Percentiles rank a stretch among this genome's conserved stretches.
phyloP scores from a whole-genome alignment of 2,329 filamentous ascomycete species.

The Colletotrichum spaethianum region DNA sequence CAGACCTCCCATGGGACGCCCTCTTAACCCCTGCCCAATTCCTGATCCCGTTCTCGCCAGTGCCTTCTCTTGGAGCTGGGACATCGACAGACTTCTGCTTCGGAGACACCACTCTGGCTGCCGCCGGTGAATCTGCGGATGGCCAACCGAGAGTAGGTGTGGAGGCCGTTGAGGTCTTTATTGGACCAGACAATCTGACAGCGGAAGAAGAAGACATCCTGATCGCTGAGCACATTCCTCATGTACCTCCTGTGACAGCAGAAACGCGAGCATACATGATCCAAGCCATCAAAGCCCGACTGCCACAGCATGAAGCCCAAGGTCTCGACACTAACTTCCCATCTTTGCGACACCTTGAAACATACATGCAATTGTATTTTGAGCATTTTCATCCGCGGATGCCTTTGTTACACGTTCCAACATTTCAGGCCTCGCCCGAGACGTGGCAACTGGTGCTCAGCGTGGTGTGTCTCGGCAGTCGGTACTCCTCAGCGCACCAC shows the following conservation, averaged over 20 bases:
- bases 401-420: background rate
- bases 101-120: background rate
- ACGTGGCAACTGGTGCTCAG: background rate
- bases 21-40: slow-evolving; percentile 13
- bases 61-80: slow-evolving; percentile 1
- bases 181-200: background rate
- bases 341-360: background rate
- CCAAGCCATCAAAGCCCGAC: slow-evolving; percentile 1
- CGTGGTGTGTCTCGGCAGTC: slow-evolving; percentile 3
- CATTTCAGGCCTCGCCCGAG: slow-evolving; percentile 1
- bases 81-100: background rate
- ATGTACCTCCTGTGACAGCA: slow-evolving; percentile 1
- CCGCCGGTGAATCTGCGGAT: slow-evolving; percentile 2
- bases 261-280: slow-evolving; percentile 1
- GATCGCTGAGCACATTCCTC: slow-evolving; percentile 3
- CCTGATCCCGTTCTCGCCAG: slow-evolving; percentile 16
- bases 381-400: slow-evolving; percentile 1
- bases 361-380: slow-evolving; percentile 3
- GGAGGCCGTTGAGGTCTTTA: background rate
- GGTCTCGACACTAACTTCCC: background rate
- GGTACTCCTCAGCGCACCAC: background rate
- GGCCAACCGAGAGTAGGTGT: background rate
- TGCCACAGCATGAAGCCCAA: background rate
- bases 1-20: slow-evolving; percentile 11
- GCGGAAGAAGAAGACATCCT: slow-evolving; percentile 1